These are phyloP conservation scores for Radiomyces spectabilis DNA, from an alignment of 192 early-diverging fungal genomes.

Conservation along the genomic window DNA sequence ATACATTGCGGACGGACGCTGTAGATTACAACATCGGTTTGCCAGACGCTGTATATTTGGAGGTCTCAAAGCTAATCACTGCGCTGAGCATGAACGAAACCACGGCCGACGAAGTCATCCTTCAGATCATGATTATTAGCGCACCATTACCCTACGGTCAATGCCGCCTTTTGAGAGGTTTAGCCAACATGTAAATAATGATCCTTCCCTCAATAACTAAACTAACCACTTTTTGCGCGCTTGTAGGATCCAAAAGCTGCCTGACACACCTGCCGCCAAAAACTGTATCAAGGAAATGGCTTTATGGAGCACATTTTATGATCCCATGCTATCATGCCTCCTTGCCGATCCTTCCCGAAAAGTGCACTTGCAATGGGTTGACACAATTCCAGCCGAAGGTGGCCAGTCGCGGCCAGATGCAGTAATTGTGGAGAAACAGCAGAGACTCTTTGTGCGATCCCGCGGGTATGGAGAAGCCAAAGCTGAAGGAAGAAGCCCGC, in stretches of 20 bases:
- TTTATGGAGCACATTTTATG: conserved; percentile 15
- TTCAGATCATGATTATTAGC: neutral
- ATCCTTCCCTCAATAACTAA: neutral
- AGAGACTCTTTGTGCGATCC: conserved; percentile 3
- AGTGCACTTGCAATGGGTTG: conserved; percentile 10
- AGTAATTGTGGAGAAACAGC: conserved; percentile 6
- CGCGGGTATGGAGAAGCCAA: conserved; percentile 16
- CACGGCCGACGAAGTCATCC: neutral
- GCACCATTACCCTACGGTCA: neutral
- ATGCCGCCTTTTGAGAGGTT: neutral
- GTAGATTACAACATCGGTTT: neutral
- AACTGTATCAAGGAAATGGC: conserved; percentile 14
- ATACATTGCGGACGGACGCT: neutral
- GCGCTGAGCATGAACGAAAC: neutral
- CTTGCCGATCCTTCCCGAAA: conserved; percentile 9
- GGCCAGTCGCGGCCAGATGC: conserved; percentile 11
- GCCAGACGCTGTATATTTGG: neutral
- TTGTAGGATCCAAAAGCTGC: conserved; percentile 14
- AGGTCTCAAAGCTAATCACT: neutral
- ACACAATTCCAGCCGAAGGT: conserved; percentile 5
- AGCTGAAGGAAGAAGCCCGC: neutral
- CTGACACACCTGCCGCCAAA: conserved; percentile 4
- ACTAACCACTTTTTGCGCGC: conserved; percentile 1
- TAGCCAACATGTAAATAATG: conserved; percentile 2
- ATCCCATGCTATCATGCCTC: conserved; percentile 5